Conservation (phyloP, 176 grass and related monocot species). For the Tuctoria greenei region DNA sequence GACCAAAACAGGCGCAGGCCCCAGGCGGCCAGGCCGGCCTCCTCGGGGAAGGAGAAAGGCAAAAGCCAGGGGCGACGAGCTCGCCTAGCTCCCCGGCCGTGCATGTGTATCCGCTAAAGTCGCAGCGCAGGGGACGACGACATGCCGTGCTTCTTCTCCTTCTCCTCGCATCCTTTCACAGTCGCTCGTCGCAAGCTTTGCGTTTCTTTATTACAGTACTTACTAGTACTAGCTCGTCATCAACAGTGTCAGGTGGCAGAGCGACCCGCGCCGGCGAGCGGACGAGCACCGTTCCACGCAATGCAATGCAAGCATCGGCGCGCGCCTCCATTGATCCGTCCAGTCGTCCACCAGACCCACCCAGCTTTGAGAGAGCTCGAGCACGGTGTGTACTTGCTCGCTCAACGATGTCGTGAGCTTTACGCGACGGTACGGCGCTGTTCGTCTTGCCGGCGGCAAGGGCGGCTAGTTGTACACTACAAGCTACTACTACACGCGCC, state of each 20-base stretch:
- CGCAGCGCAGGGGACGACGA: neutral
- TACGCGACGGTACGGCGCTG: constrained; percentile 20
- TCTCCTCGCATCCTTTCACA: constrained; percentile 25
- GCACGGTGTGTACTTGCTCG: neutral
- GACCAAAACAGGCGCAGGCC: constrained; percentile 28
- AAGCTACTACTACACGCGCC: neutral
- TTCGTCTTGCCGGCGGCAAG: constrained; percentile 28
- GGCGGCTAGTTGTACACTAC: too few species aligned
- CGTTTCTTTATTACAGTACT: too few species aligned
- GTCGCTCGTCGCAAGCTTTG: neutral
- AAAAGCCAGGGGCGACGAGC: constrained; percentile 14
- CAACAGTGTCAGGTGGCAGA: neutral
- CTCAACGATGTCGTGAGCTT: constrained; percentile 33
- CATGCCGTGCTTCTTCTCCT: neutral
- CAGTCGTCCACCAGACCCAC: neutral
- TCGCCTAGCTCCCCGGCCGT: neutral
- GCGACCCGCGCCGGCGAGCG: neutral
- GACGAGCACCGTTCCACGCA: neutral
- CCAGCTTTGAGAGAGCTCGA: neutral
- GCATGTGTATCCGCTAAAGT: constrained; percentile 23
- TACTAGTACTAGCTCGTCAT: neutral
- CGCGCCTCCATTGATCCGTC: neutral
- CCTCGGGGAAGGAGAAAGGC: constrained; percentile 43
- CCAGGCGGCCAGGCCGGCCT: neutral
- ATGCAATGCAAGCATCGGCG: too few species aligned